Percentiles rank a stretch among this genome's conserved stretches.
Conservation (phyloP, 2,329 filamentous ascomycete genomes). For the Neofusicoccum kwambonambiense region DNA sequence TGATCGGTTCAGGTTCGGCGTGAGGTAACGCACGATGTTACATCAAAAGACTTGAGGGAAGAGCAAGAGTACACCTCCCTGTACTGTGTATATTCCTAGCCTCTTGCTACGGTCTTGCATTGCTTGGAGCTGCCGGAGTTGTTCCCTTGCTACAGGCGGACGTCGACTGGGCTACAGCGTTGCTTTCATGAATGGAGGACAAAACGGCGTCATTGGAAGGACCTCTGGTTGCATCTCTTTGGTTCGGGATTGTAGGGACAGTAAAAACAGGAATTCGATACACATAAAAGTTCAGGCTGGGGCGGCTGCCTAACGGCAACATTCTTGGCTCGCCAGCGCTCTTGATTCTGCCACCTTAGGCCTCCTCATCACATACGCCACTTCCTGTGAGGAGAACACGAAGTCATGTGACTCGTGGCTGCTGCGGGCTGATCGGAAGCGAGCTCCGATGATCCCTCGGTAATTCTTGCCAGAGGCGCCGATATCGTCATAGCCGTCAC, state of each 20-base stretch:
- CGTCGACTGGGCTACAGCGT: neutral
- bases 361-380: neutral
- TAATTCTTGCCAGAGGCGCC: conserved; percentile 1
- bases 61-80: neutral
- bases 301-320: too few species aligned
- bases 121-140: neutral
- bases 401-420: neutral
- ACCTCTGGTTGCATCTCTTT: neutral
- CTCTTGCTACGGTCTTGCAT: neutral
- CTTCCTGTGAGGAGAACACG: neutral
- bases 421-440: neutral
- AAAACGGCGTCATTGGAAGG: neutral
- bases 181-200: neutral
- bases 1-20: conserved; percentile 9
- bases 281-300: too few species aligned
- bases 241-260: neutral
- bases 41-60: too few species aligned
- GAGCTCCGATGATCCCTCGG: neutral
- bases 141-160: neutral
- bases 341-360: too few species aligned
- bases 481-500: conserved; percentile 9
- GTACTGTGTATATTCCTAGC: neutral
- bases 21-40: neutral
- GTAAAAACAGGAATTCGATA: too few species aligned
- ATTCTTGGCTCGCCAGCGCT: too few species aligned